A percentile compares a stretch with the other conserved stretches of the same genome.
Conservation (phyloP, 1,139 yeast species). For the Arxiozyma telluris region DNA sequence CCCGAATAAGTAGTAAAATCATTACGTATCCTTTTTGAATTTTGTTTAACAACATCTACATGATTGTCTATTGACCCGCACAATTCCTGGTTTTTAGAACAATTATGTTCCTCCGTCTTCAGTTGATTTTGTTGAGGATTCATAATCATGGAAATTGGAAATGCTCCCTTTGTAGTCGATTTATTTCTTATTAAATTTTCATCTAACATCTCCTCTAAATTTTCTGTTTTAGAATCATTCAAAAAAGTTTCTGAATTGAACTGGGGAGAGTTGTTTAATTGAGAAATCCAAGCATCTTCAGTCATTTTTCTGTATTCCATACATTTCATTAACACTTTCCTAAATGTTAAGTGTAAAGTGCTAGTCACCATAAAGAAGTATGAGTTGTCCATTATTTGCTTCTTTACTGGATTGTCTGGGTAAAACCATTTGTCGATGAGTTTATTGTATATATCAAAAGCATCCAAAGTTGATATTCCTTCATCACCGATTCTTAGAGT, state of each 20-base stretch:
- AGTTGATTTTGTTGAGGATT: not conserved
- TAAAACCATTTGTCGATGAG: slow-evolving; percentile 11
- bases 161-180: not conserved
- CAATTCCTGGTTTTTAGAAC: not conserved
- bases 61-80: not conserved
- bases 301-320: slow-evolving; percentile 13
- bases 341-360: slow-evolving; percentile 11
- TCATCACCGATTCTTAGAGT: slow-evolving; percentile 5
- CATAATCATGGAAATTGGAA: not conserved
- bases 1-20: not conserved
- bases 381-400: slow-evolving; percentile 7
- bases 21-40: too few species aligned
- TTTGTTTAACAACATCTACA: not conserved
- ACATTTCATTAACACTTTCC: slow-evolving; percentile 13
- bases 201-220: not conserved
- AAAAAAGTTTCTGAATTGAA: not conserved
- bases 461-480: slow-evolving; percentile 5
- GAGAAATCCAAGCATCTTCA: slow-evolving; percentile 13
- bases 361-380: slow-evolving; percentile 9
- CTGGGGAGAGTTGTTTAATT: not conserved
- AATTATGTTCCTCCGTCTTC: not conserved
- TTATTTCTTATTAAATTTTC: not conserved
- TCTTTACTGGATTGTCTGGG: slow-evolving; percentile 5
- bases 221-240: not conserved
- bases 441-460: slow-evolving; percentile 10